A percentile compares a stretch with the other conserved stretches of the same genome.
Evolutionary conservation across 2,329 filamentous ascomycete species (phyloP).

Genomic region (Diaporthe citriasiana): DNA sequence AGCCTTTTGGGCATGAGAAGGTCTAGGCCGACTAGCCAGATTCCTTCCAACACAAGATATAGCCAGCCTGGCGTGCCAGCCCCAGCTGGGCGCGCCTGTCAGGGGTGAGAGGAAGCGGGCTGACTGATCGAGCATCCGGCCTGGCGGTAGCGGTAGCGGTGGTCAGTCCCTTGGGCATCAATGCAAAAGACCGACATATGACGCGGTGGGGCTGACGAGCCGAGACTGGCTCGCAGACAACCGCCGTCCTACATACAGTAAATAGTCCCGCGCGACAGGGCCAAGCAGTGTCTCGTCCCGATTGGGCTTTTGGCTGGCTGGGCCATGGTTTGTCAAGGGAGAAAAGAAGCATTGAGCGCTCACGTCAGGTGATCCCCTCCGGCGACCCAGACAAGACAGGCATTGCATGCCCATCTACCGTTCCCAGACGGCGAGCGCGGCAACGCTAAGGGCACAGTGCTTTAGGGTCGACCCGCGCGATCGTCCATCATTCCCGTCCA

Average conservation of each 20-base stretch:
- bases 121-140: conserved; percentile 28
- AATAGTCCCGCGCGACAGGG: conserved; percentile 17
- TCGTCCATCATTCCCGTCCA: conserved; percentile 39
- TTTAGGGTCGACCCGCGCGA: conserved; percentile 35
- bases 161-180: conserved; percentile 42
- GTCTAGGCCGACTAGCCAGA: conserved; percentile 4
- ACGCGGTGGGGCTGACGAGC: conserved; percentile 38
- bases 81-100: conserved; percentile 15
- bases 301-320: neutral
- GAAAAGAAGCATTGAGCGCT: conserved; percentile 14
- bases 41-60: neutral
- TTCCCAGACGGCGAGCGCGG: conserved; percentile 36
- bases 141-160: conserved; percentile 23
- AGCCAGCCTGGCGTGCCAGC: neutral
- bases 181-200: conserved; percentile 38
- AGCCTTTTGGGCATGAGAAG: conserved; percentile 13
- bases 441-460: conserved; percentile 30
- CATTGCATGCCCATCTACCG: conserved; percentile 26
- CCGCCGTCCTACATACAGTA: conserved; percentile 1
- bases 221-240: conserved; percentile 35
- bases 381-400: conserved; percentile 7
- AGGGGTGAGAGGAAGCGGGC: neutral
- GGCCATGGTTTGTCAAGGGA: conserved; percentile 2
- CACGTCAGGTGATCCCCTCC: conserved; percentile 21
- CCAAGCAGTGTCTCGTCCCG: neutral